These are phyloP conservation scores for Coemansia sp. DNA, from an alignment of 192 early-diverging fungal genomes.

Conservation along the genomic window DNA sequence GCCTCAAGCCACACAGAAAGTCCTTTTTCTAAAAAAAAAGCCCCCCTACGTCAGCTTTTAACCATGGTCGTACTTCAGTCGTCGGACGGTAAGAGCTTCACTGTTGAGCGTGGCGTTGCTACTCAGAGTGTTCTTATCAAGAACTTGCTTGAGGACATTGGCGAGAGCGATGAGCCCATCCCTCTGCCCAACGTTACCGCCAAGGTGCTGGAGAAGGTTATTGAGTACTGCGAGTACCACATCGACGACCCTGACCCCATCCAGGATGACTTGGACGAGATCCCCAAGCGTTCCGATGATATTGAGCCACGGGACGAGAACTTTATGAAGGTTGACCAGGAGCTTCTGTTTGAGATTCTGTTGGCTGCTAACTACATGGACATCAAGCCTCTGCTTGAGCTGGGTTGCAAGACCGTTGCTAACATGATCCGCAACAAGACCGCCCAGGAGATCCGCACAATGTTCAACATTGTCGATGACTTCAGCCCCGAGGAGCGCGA, in stretches of 20 bases:
- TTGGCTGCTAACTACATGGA: conserved; percentile 91
- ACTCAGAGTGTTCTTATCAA: conserved; percentile 76
- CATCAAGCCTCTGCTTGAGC: conserved; percentile 94
- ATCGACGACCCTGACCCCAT: conserved; percentile 66
- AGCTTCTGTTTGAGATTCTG: conserved; percentile 81
- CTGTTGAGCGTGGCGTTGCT: conserved; percentile 68
- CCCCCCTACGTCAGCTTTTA: not conserved
- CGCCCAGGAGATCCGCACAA: conserved; percentile 90
- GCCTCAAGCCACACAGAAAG: not conserved
- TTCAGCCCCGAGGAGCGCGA: conserved; percentile 97
- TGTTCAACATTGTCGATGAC: conserved; percentile 96
- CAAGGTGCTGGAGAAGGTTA: conserved; percentile 77
- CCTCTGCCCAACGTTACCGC: conserved; percentile 78
- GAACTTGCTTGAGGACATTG: conserved; percentile 81
- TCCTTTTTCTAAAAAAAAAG: not conserved
- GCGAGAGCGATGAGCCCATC: conserved; percentile 68
- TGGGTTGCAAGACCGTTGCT: conserved; percentile 98
- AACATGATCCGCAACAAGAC: conserved; percentile 97
- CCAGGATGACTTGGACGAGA: conserved; percentile 56
- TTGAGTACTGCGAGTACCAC: conserved; percentile 85
- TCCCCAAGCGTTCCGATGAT: conserved; percentile 67
- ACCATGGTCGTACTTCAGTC: conserved; percentile 55
- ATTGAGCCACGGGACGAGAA: conserved; percentile 82
- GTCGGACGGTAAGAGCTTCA: conserved; percentile 66
- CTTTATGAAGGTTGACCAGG: conserved; percentile 80